These are phyloP conservation scores for Clonostachys chloroleuca DNA, from an alignment of 2,329 filamentous ascomycete species.

Conservation along the genomic window DNA sequence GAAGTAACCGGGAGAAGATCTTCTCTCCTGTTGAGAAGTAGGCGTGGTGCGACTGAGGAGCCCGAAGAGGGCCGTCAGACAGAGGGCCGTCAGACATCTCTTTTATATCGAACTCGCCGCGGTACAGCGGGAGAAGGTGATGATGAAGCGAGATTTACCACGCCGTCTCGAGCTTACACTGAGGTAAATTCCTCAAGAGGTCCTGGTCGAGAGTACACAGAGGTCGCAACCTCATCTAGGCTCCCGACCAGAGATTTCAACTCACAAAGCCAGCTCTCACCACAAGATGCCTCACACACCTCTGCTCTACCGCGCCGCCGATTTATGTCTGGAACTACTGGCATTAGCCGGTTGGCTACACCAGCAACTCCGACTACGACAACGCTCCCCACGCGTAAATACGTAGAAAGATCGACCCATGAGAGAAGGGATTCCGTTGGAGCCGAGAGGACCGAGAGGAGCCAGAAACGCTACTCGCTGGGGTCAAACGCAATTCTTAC, in stretches of 20 bases:
- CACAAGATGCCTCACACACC: conserved; percentile 24
- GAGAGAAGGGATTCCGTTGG: too few species aligned
- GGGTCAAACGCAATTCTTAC: conserved; percentile 33
- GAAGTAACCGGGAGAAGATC: conserved; percentile 37
- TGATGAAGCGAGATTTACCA: conserved; percentile 44
- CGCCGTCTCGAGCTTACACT: conserved; percentile 54
- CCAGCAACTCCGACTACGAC: conserved; percentile 20
- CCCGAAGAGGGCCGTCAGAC: conserved; percentile 34
- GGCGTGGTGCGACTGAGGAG: conserved; percentile 41
- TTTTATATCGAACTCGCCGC: conserved; percentile 39
- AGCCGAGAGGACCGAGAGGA: background rate
- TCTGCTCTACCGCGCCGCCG: conserved; percentile 49
- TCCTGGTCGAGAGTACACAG: conserved; percentile 15
- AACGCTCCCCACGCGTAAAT: conserved; percentile 36
- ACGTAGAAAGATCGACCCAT: conserved; percentile 35
- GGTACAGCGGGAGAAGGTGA: conserved; percentile 42
- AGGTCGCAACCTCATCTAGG: conserved; percentile 2
- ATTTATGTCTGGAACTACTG: conserved; percentile 41
- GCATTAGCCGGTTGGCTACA: conserved; percentile 36
- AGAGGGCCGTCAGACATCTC: conserved; percentile 34
- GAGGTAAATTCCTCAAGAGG: conserved; percentile 39
- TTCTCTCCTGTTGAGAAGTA: conserved; percentile 39
- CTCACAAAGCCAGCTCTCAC: conserved; percentile 19
- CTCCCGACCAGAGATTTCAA: conserved; percentile 17
- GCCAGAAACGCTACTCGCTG: conserved; percentile 34